Evolutionary conservation across 257 asterid genomes (phyloP).

Genomic region (Solanum neorickii): DNA sequence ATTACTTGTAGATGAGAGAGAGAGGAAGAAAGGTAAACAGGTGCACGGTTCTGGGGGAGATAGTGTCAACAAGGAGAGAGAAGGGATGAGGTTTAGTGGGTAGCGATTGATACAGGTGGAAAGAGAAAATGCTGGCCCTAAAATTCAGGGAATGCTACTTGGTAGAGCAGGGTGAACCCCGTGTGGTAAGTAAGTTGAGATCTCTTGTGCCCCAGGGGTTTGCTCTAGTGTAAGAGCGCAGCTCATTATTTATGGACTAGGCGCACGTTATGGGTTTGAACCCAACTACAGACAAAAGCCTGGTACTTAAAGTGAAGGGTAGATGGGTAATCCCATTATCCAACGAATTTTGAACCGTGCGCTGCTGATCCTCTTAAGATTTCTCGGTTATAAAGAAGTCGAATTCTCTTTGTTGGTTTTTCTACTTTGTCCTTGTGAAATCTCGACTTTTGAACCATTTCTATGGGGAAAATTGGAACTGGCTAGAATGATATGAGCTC

Average conservation of each 20-base stretch:
- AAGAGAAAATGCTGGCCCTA: not conserved
- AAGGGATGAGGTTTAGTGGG: not conserved
- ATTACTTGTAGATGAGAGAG: not conserved
- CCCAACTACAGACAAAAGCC: not conserved
- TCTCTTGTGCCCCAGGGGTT: not conserved
- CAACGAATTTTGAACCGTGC: not conserved
- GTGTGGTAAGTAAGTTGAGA: not conserved
- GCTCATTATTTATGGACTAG: not conserved
- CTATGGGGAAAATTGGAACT: not conserved
- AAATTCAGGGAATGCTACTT: not conserved
- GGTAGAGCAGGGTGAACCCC: not conserved
- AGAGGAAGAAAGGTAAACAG: not conserved
- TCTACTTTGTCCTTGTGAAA: not conserved
- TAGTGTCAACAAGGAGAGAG: not conserved
- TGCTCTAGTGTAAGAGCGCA: not conserved
- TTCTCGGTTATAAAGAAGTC: not conserved
- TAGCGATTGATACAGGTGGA: not conserved
- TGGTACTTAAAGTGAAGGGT: not conserved
- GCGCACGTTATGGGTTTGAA: not conserved
- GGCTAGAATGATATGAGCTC: not conserved
- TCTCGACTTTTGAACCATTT: not conserved
- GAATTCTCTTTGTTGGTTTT: not conserved
- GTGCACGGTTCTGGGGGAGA: not conserved
- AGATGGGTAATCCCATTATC: not conserved
- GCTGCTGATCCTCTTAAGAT: not conserved